These are phyloP conservation scores for Penicillium daleae DNA, from an alignment of 495 filamentous ascomycete species.

Conservation along the genomic window DNA sequence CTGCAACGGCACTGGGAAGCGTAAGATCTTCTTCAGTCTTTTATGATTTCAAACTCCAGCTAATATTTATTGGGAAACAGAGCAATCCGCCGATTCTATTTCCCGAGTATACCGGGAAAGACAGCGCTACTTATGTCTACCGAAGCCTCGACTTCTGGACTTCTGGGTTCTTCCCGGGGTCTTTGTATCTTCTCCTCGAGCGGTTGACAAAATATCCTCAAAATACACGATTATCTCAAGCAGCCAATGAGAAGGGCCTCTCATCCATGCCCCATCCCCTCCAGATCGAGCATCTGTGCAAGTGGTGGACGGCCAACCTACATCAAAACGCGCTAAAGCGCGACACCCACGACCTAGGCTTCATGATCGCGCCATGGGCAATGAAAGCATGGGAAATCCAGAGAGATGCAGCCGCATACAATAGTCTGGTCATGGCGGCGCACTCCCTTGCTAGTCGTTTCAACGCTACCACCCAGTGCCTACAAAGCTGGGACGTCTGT, in stretches of 20 bases:
- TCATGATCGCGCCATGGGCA: conserved; percentile 48
- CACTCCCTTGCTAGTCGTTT: conserved; percentile 42
- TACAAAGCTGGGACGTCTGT: conserved; percentile 44
- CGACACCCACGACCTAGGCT: conserved; percentile 50
- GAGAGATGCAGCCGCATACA: conserved; percentile 32
- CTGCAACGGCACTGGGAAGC: conserved; percentile 21
- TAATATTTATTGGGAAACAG: background rate
- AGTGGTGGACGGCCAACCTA: conserved; percentile 40
- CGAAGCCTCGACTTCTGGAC: conserved; percentile 41
- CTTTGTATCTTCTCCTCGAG: conserved; percentile 39
- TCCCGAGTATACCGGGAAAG: conserved; percentile 35
- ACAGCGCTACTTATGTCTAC: conserved; percentile 35
- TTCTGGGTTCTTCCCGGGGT: conserved; percentile 45
- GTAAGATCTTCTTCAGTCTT: conserved; percentile 10
- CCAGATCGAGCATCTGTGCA: conserved; percentile 38
- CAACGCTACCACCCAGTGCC: conserved; percentile 33
- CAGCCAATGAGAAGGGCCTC: background rate
- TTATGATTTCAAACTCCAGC: background rate
- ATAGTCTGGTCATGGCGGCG: conserved; percentile 39
- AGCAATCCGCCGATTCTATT: conserved; percentile 28
- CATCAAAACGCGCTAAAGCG: conserved; percentile 37
- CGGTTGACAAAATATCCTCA: conserved; percentile 21
- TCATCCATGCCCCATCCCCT: conserved; percentile 15
- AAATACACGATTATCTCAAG: background rate
- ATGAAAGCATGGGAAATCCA: conserved; percentile 44